Percentiles rank a stretch among this genome's conserved stretches.
Conservation (phyloP, 164 flowering plant genomes). For the Umbellularia californica region DNA sequence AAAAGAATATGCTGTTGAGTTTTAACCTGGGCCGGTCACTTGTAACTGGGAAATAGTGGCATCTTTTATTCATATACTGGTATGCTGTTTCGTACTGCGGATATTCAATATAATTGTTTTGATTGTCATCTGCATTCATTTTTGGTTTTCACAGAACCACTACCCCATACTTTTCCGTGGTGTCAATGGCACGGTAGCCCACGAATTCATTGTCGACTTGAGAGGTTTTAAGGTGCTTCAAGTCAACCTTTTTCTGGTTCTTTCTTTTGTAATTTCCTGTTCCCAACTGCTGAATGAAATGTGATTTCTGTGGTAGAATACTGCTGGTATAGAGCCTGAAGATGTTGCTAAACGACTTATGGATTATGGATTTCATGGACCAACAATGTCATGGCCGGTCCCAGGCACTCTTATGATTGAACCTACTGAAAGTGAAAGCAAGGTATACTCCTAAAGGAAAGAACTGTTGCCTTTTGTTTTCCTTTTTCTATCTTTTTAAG, state of each 20-base stretch:
- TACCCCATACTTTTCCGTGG: constrained; percentile 97
- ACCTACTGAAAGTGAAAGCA: constrained; percentile 99
- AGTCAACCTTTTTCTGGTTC: background rate
- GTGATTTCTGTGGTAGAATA: constrained; percentile 37
- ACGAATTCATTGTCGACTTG: constrained; percentile 88
- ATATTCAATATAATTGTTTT: no score
- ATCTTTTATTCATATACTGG: background rate
- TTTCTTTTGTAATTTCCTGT: background rate
- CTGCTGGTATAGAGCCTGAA: constrained; percentile 97
- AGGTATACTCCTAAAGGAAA: constrained; percentile 35
- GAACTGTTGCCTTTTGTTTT: background rate
- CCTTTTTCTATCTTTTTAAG: background rate
- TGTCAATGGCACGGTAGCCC: constrained; percentile 95
- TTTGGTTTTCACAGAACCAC: constrained; percentile 49
- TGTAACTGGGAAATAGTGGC: background rate
- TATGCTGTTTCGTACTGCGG: no score
- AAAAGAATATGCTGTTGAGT: background rate
- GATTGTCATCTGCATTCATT: background rate
- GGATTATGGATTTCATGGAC: constrained; percentile 97
- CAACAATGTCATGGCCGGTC: constrained; percentile 99
- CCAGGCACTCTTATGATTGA: constrained; percentile 99
- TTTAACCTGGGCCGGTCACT: background rate
- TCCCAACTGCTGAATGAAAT: background rate
- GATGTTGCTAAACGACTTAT: constrained; percentile 98
- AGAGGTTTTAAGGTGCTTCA: constrained; percentile 86